Percentiles rank a stretch among this genome's conserved stretches.
These are phyloP conservation scores for Diutina rugosa DNA, from an alignment of 1,139 yeast species.

Conservation along the genomic window DNA sequence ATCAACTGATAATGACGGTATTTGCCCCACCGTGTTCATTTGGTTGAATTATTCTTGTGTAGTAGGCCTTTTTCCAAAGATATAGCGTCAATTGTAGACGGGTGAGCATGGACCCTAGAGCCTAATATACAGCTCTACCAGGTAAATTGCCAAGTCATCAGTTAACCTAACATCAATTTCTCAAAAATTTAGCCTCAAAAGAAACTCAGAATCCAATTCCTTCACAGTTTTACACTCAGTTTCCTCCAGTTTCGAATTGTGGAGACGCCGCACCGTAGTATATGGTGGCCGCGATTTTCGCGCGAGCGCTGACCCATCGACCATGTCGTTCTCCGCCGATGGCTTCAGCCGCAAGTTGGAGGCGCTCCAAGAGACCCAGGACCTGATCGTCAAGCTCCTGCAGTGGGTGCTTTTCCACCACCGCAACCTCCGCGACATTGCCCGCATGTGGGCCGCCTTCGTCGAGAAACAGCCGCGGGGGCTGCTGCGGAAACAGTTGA, in stretches of 20 bases:
- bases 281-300: neutral
- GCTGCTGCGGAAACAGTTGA: conserved; percentile 31
- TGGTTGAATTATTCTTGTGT: too few relatives aligned
- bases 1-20: too few relatives aligned
- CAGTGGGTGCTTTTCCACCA: conserved; percentile 81
- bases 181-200: too few relatives aligned
- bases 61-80: too few relatives aligned
- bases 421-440: conserved; percentile 47
- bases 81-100: too few relatives aligned
- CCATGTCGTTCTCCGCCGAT: conserved; percentile 52
- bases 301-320: neutral
- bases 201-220: too few relatives aligned
- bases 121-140: too few relatives aligned
- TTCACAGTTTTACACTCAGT: too few relatives aligned
- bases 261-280: neutral
- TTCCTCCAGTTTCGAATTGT: neutral
- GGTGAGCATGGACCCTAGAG: too few relatives aligned
- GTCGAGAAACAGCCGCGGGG: conserved; percentile 15
- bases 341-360: conserved; percentile 44
- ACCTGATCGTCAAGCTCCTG: conserved; percentile 68
- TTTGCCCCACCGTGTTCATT: too few relatives aligned
- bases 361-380: conserved; percentile 64
- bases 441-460: conserved; percentile 47
- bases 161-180: too few relatives aligned
- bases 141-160: too few relatives aligned